Evolutionary conservation across 2,329 filamentous ascomycete species (phyloP), one percentile per base, ranked within the genome.

Genomic region (Balansia obtecta): DNA sequence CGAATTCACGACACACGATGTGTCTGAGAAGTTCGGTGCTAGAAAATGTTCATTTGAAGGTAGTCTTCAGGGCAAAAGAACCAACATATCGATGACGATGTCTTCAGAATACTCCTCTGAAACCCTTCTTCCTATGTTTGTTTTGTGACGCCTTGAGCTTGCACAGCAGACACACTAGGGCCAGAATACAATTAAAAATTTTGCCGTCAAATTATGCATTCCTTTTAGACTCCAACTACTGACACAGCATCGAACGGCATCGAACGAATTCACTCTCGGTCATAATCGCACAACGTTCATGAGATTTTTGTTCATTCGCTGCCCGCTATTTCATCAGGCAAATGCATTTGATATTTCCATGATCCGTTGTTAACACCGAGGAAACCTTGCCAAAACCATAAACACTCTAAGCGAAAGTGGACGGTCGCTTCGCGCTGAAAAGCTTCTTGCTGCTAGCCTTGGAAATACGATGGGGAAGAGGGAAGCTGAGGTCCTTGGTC

Each of bases 401-500:
- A 73, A 72, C 70, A 74, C 69, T 80, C 81, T 89, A 97, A 81
- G 89, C 93, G 82, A 97, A 97, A 73, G 93, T 98, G 68, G 88
- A 88, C 68, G 93, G 93, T 76, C 93, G 85, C 76, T 82, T 88
- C 69, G 88, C 83, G 71, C 86, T 82, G 80, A 95, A 98, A 71
- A 97, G 70, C 83, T 95, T 95, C 80, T 85, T 86, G 79, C 77
- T 82, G 71, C 73, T 74, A 73, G 80, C 79, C 77, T 89, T 90
- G 77, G 84, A 79, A 68, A 90, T 76, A 68, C 94, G 93, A 83
- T 98, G 93, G 71, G 93, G 93, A 63, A 98, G 88, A 71, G 93
- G 93, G 88, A 98, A 98, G 75, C 86, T 88, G 74, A 98, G 87
- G 74, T 82, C 72, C 86, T 97, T 97, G 75, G 80, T 76, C 71